phyloP scores from a whole-genome alignment of 495 filamentous ascomycete species.

The Aspergillus steynii region DNA sequence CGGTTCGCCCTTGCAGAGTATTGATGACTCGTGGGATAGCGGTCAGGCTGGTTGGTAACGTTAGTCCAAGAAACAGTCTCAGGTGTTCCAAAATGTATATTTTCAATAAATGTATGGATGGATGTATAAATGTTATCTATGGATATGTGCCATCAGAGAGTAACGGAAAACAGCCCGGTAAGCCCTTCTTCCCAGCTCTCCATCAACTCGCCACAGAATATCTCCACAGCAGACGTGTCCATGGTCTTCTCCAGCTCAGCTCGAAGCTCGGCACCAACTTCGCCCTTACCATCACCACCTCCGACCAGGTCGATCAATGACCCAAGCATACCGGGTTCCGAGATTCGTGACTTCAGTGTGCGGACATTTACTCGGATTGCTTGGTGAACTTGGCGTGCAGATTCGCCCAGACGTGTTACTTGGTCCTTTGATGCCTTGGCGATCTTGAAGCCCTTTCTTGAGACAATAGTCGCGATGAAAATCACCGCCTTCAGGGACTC shows the following conservation, averaged over 20 bases:
- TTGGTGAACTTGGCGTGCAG: constrained; percentile 36
- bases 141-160: constrained; percentile 20
- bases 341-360: constrained; percentile 37
- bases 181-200: constrained; percentile 51
- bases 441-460: constrained; percentile 34
- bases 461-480: constrained; percentile 29
- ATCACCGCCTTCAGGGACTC: constrained; percentile 44
- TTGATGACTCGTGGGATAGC: background rate
- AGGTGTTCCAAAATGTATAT: background rate
- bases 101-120: background rate
- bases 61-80: background rate
- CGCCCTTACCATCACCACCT: constrained; percentile 23
- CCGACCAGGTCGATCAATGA: constrained; percentile 39
- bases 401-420: constrained; percentile 26
- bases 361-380: constrained; percentile 34
- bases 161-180: constrained; percentile 38
- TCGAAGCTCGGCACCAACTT: constrained; percentile 32
- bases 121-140: background rate
- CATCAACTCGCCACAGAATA: constrained; percentile 46
- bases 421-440: constrained; percentile 37
- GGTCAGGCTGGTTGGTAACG: background rate
- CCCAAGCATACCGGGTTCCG: constrained; percentile 38
- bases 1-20: background rate
- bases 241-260: constrained; percentile 34
- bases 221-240: constrained; percentile 37